Base-by-base conservation (phyloP, 176 grass and related monocot species). In the Pontederia paniculata region DNA sequence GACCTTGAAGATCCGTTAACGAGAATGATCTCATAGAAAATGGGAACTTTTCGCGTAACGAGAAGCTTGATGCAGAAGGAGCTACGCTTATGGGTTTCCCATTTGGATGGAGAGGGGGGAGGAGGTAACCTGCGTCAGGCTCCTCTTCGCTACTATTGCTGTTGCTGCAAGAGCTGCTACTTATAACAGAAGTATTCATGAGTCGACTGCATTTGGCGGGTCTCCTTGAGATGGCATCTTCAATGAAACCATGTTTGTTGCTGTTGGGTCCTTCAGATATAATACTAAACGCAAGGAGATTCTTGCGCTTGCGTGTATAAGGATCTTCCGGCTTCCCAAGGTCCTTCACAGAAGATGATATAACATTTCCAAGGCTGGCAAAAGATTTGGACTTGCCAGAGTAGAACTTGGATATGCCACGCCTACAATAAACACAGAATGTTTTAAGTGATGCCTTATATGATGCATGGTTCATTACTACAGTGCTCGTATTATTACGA, bases 331-430 rank as follows among this genome's bases (percentile, higher is more conserved):
- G 48, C 63, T 89, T 89, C 15, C 70, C 73, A 23, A 89, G 78
- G 53, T 75, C 81, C 69, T 64, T 78, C 53, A 70, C 58, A 21
- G 81, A 84, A 17, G 62, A 84, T 43, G 67, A 48, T 9, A 81
- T 19, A 47, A 79, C 81, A 60, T 66, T 66, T 18, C 25, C 50
- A 9, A 89, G 77, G 58, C 71, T 69, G 21, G 70, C 69, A 57
- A 81, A 89, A 42, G 86, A 89, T 73, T 71, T 81, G 20, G 86
- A 89, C 74, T 77, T 89, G 19, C 86, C 86, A 13, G 55, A 67
- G 46, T 84, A 89, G 67, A 89, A 89, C 46, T 74, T 80, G 10
- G 86, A 89, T 42, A 89, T 76, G 46, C 77, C 52, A 72, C 57
- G 77, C 70, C 86, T 89, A 60, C 60, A 54, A 72, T 50, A 60